Percentiles rank a stretch among this genome's conserved stretches.
phyloP scores from a whole-genome alignment of 2,329 filamentous ascomycete genomes.

The Fusarium sambucinum region DNA sequence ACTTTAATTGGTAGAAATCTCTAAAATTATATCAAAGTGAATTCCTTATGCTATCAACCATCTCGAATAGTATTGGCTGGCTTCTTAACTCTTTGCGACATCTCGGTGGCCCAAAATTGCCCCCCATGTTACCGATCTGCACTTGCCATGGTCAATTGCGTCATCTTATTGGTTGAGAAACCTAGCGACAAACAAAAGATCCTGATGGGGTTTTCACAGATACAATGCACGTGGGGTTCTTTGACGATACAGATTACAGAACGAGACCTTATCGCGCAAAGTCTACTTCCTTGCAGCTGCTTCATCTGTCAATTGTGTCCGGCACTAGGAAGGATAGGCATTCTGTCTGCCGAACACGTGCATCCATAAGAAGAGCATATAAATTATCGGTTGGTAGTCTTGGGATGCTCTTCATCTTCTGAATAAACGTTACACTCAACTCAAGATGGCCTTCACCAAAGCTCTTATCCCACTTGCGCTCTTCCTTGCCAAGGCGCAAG shows the following conservation, averaged over 20 bases:
- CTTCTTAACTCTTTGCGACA: not conserved
- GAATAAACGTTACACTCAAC: not conserved
- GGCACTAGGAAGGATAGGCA: not conserved
- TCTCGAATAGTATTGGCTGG: constrained; percentile 10
- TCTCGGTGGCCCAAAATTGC: constrained; percentile 20
- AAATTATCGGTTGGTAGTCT: constrained; percentile 11
- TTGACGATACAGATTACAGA: constrained; percentile 25
- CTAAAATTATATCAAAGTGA: not conserved
- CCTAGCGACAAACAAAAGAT: constrained; percentile 30
- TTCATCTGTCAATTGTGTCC: constrained; percentile 29
- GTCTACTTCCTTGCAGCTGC: constrained; percentile 31
- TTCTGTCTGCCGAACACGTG: constrained; percentile 12
- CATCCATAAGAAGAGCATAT: not conserved
- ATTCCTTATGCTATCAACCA: not conserved
- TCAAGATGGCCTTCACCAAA: constrained; percentile 24
- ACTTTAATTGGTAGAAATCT: not conserved
- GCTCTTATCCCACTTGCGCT: constrained; percentile 29
- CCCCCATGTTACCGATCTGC: constrained; percentile 32
- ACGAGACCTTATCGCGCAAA: constrained; percentile 18
- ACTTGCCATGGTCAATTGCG: not conserved
- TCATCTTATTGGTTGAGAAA: constrained; percentile 31
- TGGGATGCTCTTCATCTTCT: not conserved
- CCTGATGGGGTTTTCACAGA: constrained; percentile 34
- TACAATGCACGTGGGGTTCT: constrained; percentile 39
- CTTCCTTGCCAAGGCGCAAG: constrained; percentile 12